Base-by-base conservation (phyloP, 345 rosid species). In the Brassica carinata region DNA sequence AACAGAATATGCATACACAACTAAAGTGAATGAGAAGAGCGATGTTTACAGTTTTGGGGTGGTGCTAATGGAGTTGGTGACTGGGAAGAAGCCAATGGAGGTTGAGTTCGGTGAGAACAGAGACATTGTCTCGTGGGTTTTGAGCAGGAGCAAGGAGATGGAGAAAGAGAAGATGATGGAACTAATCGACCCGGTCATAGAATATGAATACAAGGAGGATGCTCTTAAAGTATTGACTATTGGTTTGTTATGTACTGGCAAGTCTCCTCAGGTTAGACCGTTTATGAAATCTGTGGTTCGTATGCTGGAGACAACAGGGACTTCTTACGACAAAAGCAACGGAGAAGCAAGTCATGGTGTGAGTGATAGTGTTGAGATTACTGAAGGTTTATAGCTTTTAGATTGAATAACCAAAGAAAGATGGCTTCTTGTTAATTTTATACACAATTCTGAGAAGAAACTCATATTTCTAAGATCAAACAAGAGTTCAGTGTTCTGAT, bases 41-140 rank as follows among this genome's bases (percentile, higher is more conserved):
- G 98, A 94, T 3, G 96, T 94, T 55, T 94, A 92, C 79, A 92
- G 98, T 72, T 94, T 92, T 0, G 98, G 98, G 0, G 93, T 94
- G 7, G 98, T 94, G 18, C 85, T 94, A 31, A 74, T 91, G 94
- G 98, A 94, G 64, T 68, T 94, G 85, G 92, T 88, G 27, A 90
- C 96, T 0, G 96, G 98, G 57, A 92, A 83, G 81, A 89, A 85
- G 83, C 94, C 98, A 0, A 75, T 80, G 14, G 98, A 89, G 70
- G 75, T 79, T 5, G 96, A 86, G 66, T 91, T 85, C 8, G 96
- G 96, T 3, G 96, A 92, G 68, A 83, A 83, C 73, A 85, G 75
- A 77, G 96, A 89, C 77, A 89, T 92, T 17, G 96, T 94, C 36
- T 2, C 61, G 66, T 94, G 97, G 97, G 81, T 94, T 26, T 3